These are phyloP conservation scores for Diddensiella transvaalensis DNA, from an alignment of 805 yeast genomes.

Conservation along the genomic window DNA sequence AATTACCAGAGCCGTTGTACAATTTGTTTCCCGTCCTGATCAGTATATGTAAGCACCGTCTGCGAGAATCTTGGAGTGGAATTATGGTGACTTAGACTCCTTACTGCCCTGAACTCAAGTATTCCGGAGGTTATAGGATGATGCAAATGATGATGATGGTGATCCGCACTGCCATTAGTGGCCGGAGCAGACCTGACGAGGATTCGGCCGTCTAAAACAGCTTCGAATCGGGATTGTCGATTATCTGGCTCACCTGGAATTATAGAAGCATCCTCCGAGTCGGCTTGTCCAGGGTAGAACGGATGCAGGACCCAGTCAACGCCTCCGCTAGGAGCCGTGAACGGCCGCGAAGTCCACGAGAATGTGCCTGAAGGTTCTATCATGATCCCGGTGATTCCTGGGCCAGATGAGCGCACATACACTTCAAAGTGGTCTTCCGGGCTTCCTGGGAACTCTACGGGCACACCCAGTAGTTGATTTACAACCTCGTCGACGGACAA, in stretches of 20 bases:
- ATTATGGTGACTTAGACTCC: slow-evolving; percentile 13
- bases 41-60: slow-evolving; percentile 11
- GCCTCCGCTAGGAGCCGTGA: slow-evolving; percentile 12
- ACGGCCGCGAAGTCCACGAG: slow-evolving; percentile 19
- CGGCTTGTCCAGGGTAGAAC: slow-evolving; percentile 16
- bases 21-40: slow-evolving; percentile 4
- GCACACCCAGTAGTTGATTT: slow-evolving; percentile 18
- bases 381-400: slow-evolving; percentile 21
- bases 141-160: background rate
- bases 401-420: slow-evolving; percentile 16
- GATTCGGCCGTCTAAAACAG: slow-evolving; percentile 17
- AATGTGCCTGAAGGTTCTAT: slow-evolving; percentile 16
- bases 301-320: slow-evolving; percentile 18
- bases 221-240: slow-evolving; percentile 14
- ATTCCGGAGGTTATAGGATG: slow-evolving; percentile 4
- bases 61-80: slow-evolving; percentile 14
- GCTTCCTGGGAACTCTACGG: slow-evolving; percentile 12
- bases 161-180: background rate
- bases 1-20: slow-evolving; percentile 14
- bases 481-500: slow-evolving; percentile 23
- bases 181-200: background rate
- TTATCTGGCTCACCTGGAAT: slow-evolving; percentile 5
- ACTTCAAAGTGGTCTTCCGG: slow-evolving; percentile 10
- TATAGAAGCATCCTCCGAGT: slow-evolving; percentile 17
- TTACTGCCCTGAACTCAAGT: slow-evolving; percentile 14